Percentiles rank a stretch among this genome's conserved stretches.
phyloP scores from a whole-genome alignment of 164 flowering plant genomes.

The Piper longum region DNA sequence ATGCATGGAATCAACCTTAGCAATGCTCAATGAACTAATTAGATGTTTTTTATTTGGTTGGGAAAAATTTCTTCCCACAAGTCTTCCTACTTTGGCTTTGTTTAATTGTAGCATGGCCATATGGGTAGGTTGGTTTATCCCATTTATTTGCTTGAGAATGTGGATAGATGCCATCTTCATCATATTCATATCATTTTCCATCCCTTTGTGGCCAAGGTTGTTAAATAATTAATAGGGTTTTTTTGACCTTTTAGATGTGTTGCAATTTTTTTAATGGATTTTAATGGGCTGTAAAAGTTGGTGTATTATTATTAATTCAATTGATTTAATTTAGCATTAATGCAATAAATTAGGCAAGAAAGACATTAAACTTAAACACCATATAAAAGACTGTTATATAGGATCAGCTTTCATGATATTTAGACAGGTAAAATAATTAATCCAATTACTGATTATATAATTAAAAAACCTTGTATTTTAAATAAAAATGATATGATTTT shows the following conservation, averaged over 20 bases:
- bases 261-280: no score
- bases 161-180: no score
- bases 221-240: no score
- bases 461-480: not conserved
- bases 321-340: no score
- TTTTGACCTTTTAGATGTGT: no score
- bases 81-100: not conserved
- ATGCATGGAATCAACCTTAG: not conserved
- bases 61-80: slow-evolving; percentile 1
- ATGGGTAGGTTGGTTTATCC: not conserved
- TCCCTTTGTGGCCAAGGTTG: no score
- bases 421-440: not conserved
- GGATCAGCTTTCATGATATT: not conserved
- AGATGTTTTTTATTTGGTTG: slow-evolving; percentile 3
- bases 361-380: no score
- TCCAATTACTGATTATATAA: not conserved
- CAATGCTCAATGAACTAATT: not conserved
- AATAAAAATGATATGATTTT: not conserved
- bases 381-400: no score
- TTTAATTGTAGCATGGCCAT: slow-evolving; percentile 1
- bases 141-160: not conserved
- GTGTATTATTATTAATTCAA: no score
- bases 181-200: no score
- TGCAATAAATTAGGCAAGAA: no score
- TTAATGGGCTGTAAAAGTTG: no score